Evolutionary conservation across 768 basidiomycete species (phyloP).

Genomic region (Nidularia pulvinata): DNA sequence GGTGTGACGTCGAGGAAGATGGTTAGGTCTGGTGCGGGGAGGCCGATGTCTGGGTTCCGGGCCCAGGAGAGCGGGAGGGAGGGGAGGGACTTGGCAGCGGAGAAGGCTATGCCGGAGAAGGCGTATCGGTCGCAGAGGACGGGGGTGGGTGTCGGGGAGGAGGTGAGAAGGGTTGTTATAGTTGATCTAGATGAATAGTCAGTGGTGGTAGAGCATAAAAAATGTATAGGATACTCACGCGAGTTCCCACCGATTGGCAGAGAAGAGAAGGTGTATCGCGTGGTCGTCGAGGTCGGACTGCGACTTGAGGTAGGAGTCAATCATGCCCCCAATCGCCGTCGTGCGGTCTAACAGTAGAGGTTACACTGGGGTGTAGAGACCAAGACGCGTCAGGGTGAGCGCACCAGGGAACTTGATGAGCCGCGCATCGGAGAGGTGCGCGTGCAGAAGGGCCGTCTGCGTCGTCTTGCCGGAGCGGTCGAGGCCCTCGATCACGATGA

Average conservation of each 20-base stretch:
- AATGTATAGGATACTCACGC: conserved; percentile 48
- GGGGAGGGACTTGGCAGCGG: conserved; percentile 46
- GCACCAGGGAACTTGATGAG: conserved; percentile 91
- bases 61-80: conserved; percentile 81
- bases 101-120: conserved; percentile 95
- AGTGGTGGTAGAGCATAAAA: background rate
- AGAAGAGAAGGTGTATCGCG: conserved; percentile 92
- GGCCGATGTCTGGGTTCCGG: conserved; percentile 77
- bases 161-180: conserved; percentile 51
- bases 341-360: conserved; percentile 66
- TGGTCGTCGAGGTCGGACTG: conserved; percentile 88
- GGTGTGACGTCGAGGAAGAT: conserved; percentile 86
- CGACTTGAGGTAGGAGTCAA: conserved; percentile 88
- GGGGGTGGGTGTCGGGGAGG: conserved; percentile 50
- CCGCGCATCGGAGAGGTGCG: conserved; percentile 51
- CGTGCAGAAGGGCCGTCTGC: conserved; percentile 65
- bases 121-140: conserved; percentile 94
- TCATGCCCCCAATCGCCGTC: conserved; percentile 90
- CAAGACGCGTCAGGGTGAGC: conserved; percentile 5
- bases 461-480: conserved; percentile 96
- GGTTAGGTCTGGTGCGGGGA: conserved; percentile 88
- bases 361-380: background rate
- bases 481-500: conserved; percentile 96
- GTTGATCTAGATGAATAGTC: conserved; percentile 37
- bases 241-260: conserved; percentile 97